Conservation (phyloP, 2,329 filamentous ascomycete genomes). For the Elsinoe necatrix region DNA sequence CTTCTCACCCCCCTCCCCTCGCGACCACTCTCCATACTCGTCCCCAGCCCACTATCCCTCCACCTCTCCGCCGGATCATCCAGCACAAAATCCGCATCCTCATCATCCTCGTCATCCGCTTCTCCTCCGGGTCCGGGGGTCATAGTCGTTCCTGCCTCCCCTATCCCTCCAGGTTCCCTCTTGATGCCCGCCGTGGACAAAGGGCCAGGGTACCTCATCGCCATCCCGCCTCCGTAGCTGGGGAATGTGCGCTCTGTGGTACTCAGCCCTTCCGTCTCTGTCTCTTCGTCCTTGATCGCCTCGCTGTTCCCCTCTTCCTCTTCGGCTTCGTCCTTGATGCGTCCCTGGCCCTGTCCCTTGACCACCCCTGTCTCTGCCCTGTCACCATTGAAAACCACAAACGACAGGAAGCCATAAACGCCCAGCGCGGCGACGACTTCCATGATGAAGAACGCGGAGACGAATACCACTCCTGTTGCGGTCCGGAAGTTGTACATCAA, state of each 20-base stretch:
- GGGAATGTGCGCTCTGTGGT: conserved; percentile 44
- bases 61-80: conserved; percentile 26
- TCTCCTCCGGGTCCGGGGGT: conserved; percentile 22
- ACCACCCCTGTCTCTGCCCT: not conserved
- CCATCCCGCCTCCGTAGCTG: conserved; percentile 36
- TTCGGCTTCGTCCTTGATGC: conserved; percentile 18
- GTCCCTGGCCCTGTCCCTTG: conserved; percentile 12
- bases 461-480: conserved; percentile 59
- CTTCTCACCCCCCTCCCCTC: not conserved
- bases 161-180: conserved; percentile 23
- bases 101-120: conserved; percentile 38
- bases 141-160: conserved; percentile 16
- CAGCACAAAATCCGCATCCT: conserved; percentile 37
- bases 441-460: conserved; percentile 63
- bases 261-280: conserved; percentile 28
- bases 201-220: conserved; percentile 26
- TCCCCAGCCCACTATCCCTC: conserved; percentile 40
- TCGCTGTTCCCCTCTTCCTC: conserved; percentile 10
- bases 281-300: conserved; percentile 23
- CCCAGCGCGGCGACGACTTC: conserved; percentile 60
- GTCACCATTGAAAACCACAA: conserved; percentile 28
- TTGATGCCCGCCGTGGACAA: not conserved
- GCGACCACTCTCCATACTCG: conserved; percentile 37
- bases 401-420: conserved; percentile 53
- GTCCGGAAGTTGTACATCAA: conserved; percentile 79